Evolutionary conservation across 345 rosid species (phyloP).

Genomic region (Pelargonium nanum): DNA sequence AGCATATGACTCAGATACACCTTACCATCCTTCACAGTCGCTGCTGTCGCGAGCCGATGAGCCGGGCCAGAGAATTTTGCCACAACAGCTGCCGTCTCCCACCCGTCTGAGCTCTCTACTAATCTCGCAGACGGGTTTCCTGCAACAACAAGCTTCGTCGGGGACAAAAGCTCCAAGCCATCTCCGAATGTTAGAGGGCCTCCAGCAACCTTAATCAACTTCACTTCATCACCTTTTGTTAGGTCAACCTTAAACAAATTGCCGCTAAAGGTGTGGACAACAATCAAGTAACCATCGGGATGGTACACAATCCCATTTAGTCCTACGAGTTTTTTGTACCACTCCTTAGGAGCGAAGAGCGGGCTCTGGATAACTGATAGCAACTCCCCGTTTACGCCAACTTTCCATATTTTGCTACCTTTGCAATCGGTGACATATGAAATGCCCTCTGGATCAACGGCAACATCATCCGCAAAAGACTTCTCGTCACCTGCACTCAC

Average conservation of each 20-base stretch:
- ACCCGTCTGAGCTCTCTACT: slow-evolving; percentile 77
- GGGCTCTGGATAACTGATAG: slow-evolving; percentile 41
- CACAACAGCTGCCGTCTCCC: slow-evolving; percentile 65
- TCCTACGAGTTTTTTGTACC: slow-evolving; percentile 55
- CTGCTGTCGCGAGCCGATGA: slow-evolving; percentile 71
- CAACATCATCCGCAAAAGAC: slow-evolving; percentile 77
- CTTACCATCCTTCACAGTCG: slow-evolving; percentile 76
- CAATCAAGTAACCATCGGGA: slow-evolving; percentile 69
- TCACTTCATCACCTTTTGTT: slow-evolving; percentile 33
- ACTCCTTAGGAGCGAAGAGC: slow-evolving; percentile 53
- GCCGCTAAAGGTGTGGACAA: slow-evolving; percentile 64
- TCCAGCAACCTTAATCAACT: slow-evolving; percentile 38
- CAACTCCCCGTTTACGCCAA: slow-evolving; percentile 48
- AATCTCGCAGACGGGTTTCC: slow-evolving; percentile 66
- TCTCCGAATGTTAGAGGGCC: slow-evolving; percentile 62
- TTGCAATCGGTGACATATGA: slow-evolving; percentile 69
- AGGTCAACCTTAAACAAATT: slow-evolving; percentile 49
- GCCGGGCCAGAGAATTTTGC: slow-evolving; percentile 55
- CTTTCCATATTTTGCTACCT: slow-evolving; percentile 64
- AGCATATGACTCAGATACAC: slow-evolving; percentile 67
- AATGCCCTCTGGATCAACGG: slow-evolving; percentile 57
- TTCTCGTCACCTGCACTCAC: slow-evolving; percentile 41
- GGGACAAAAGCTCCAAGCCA: slow-evolving; percentile 63
- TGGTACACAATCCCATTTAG: slow-evolving; percentile 83
- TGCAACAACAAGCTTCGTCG: slow-evolving; percentile 68